These are phyloP conservation scores for Fusarium anguioides DNA, from an alignment of 2,329 filamentous ascomycete species.

Conservation along the genomic window DNA sequence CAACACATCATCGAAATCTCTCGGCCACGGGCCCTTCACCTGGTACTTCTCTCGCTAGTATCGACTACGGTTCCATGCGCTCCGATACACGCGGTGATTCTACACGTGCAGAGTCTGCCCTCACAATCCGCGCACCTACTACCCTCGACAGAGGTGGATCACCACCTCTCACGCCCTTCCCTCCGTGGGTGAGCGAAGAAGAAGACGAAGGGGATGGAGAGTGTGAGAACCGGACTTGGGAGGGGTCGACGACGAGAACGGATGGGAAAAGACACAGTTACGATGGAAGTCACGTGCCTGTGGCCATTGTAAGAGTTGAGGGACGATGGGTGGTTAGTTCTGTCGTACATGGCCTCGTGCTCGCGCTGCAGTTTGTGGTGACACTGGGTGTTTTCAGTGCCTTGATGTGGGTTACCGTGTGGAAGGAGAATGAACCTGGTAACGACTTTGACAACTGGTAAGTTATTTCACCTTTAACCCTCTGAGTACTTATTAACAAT, in stretches of 20 bases:
- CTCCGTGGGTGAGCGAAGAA: constrained; percentile 38
- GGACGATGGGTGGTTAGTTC: constrained; percentile 31
- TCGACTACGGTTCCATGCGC: constrained; percentile 24
- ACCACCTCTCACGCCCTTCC: constrained; percentile 46
- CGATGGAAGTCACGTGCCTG: neutral
- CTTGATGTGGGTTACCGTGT: constrained; percentile 45
- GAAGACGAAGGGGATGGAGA: constrained; percentile 35
- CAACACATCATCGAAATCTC: constrained; percentile 9
- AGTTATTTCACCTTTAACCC: neutral
- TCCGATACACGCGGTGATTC: neutral
- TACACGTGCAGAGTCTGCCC: constrained; percentile 28
- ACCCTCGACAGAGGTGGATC: constrained; percentile 9
- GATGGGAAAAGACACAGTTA: constrained; percentile 10
- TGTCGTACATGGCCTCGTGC: constrained; percentile 43
- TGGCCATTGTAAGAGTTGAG: constrained; percentile 15
- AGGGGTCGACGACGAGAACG: neutral
- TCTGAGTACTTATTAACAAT: neutral
- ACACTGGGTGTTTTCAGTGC: constrained; percentile 43
- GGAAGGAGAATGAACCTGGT: constrained; percentile 38
- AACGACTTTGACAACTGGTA: constrained; percentile 44
- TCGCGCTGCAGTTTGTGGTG: constrained; percentile 44
- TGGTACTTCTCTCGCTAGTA: constrained; percentile 9
- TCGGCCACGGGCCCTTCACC: constrained; percentile 12
- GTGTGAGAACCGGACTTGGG: constrained; percentile 26
- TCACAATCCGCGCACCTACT: constrained; percentile 34